Base-by-base conservation (phyloP, 2,329 filamentous ascomycete genomes). In the Hirsutella rhossiliensis region DNA sequence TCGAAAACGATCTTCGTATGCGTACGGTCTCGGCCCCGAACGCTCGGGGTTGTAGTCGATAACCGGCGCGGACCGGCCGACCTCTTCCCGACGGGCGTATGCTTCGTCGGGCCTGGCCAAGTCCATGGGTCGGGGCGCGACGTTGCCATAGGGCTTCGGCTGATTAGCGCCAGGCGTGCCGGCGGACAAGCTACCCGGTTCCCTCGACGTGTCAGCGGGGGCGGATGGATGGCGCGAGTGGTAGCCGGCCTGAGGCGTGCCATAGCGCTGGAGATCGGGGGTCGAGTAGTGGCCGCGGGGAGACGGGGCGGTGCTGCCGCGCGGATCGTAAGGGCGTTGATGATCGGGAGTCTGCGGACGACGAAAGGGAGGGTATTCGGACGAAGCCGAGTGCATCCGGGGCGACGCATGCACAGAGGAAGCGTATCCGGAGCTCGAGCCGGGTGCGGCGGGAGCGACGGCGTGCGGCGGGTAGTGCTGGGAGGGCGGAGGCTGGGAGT, bases 261-360 rank as follows among this genome's bases (percentile, higher is more conserved):
- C 68, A 50, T 77, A 82, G 47, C 75, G 71, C 48, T 72, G 71
- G 17, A 73, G 57, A 50, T 80, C 78, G 23, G 76, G 77, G 0
- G 76, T 79, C 3, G 76, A 66, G 49, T 75, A 75, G 34, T 67
- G 59, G 43, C 63, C 65, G 51, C 72, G 64, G 6, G 73, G 72
- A 13, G 75, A 76, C 5, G 65, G 67, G 15, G 66, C 67, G 3
- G 64, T 56, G 48, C 63, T 62, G 20, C 63, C 65, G 54, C 73
- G 64, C 34, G 62, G 64, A 48, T 68, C 69, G 63, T 78, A 76
- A 44, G 66, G 65, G 53, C 76, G 71, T 40, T 72, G 68, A 48
- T 80, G 78, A 38, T 87, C 83, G n/a, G 84, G 84, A 0, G 83
- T 87, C 46, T 84, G 79, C 3, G 83, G 83, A 47, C 82, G 72